These are phyloP conservation scores for Caloboletus inedulis DNA, from an alignment of 1,284 basidiomycete genomes.

Conservation along the genomic window DNA sequence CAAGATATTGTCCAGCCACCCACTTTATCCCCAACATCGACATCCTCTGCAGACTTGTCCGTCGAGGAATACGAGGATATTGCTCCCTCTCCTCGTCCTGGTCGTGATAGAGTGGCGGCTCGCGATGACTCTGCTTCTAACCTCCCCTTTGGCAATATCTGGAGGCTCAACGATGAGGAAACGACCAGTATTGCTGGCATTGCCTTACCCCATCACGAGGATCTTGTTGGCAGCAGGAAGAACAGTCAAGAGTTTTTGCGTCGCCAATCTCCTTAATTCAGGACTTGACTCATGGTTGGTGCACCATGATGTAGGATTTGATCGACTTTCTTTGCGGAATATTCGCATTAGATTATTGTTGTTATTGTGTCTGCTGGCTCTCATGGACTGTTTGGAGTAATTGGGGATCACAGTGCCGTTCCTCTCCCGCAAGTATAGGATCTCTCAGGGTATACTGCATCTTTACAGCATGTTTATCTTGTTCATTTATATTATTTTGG, in stretches of 20 bases:
- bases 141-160: constrained; percentile 51
- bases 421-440: constrained; percentile 31
- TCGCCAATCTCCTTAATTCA: constrained; percentile 28
- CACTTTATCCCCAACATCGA: constrained; percentile 57
- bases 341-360: constrained; percentile 30
- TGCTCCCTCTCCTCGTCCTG: constrained; percentile 17
- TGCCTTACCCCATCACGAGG: constrained; percentile 36
- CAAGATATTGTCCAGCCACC: constrained; percentile 69
- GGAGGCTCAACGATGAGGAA: constrained; percentile 65
- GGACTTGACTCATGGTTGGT: background rate
- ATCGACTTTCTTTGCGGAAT: constrained; percentile 21
- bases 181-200: constrained; percentile 47
- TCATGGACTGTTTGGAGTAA: constrained; percentile 36
- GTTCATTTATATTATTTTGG: constrained; percentile 40
- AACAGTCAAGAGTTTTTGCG: constrained; percentile 34
- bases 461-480: constrained; percentile 37
- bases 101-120: constrained; percentile 24
- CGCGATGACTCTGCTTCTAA: constrained; percentile 33
- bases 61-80: constrained; percentile 50
- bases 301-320: constrained; percentile 11
- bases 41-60: constrained; percentile 61
- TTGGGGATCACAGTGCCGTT: constrained; percentile 25
- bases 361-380: constrained; percentile 29
- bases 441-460: constrained; percentile 35
- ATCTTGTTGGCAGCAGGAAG: constrained; percentile 35